Percentiles rank a stretch among this genome's conserved stretches.
Conservation (phyloP, 306 rosid species). For the Cicer bijugum region DNA sequence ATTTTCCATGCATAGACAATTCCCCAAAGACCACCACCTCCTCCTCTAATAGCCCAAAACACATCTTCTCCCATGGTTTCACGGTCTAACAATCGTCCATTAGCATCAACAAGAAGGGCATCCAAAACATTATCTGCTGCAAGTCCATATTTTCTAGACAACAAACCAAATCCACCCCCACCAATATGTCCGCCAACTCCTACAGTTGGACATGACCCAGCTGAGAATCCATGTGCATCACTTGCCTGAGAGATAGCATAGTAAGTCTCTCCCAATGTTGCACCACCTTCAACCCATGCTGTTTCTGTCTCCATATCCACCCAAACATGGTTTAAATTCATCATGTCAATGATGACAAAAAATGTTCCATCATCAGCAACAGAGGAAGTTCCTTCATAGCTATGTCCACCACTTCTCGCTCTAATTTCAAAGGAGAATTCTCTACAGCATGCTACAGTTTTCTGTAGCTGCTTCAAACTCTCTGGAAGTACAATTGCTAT, state of each 20-base stretch:
- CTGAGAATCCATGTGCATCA: constrained; percentile 67
- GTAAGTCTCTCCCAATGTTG: constrained; percentile 81
- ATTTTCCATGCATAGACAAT: constrained; percentile 80
- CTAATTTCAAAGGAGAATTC: constrained; percentile 50
- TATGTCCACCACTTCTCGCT: constrained; percentile 77
- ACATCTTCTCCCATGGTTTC: constrained; percentile 78
- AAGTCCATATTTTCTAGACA: constrained; percentile 72
- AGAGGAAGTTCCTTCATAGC: constrained; percentile 83
- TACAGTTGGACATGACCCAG: constrained; percentile 86
- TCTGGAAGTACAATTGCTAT: constrained; percentile 66
- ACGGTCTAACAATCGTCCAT: constrained; percentile 55
- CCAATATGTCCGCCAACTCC: constrained; percentile 83
- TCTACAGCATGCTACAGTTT: constrained; percentile 55
- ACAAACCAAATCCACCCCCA: constrained; percentile 75
- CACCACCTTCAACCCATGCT: constrained; percentile 90
- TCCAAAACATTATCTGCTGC: constrained; percentile 80
- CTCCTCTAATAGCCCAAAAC: constrained; percentile 93
- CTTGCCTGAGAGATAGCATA: constrained; percentile 65
- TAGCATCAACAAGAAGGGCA: constrained; percentile 63
- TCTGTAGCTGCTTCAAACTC: constrained; percentile 56
- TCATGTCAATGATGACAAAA: constrained; percentile 74
- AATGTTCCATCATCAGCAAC: constrained; percentile 52
- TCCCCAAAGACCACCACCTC: constrained; percentile 85
- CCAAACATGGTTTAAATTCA: constrained; percentile 63
- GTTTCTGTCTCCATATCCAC: constrained; percentile 60